Conservation (phyloP, 805 yeast genomes). For the Sugiyamaella floridensis region DNA sequence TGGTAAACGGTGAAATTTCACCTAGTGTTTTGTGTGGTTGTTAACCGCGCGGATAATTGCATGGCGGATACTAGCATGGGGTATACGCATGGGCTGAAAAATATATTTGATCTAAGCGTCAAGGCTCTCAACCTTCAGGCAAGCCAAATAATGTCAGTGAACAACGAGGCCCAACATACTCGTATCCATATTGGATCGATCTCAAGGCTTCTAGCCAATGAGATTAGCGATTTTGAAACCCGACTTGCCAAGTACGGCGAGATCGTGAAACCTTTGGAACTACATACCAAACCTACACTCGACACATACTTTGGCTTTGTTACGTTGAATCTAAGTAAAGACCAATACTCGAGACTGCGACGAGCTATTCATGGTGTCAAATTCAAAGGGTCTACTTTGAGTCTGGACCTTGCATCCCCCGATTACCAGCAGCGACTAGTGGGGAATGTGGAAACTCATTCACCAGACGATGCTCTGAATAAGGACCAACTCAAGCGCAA, state of each 20-base stretch:
- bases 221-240: conserved; percentile 39
- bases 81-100: neutral
- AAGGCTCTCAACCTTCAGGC: neutral
- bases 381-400: conserved; percentile 66
- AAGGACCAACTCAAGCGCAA: conserved; percentile 28
- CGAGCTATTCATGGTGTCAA: conserved; percentile 59
- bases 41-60: neutral
- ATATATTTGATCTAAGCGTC: neutral
- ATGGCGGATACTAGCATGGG: neutral
- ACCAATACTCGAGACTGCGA: conserved; percentile 44
- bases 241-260: conserved; percentile 63
- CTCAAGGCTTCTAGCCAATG: conserved; percentile 44
- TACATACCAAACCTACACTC: conserved; percentile 48
- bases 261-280: conserved; percentile 40
- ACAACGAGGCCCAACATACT: neutral
- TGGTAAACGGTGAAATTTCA: neutral
- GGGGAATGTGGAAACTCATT: neutral
- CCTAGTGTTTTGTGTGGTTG: neutral
- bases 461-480: conserved; percentile 8
- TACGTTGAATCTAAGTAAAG: conserved; percentile 46
- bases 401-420: conserved; percentile 57
- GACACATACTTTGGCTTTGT: conserved; percentile 61
- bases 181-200: conserved; percentile 65
- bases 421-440: conserved; percentile 33
- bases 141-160: neutral